phyloP scores from a whole-genome alignment of 2,329 filamentous ascomycete genomes.

The Curvularia verruculosa region DNA sequence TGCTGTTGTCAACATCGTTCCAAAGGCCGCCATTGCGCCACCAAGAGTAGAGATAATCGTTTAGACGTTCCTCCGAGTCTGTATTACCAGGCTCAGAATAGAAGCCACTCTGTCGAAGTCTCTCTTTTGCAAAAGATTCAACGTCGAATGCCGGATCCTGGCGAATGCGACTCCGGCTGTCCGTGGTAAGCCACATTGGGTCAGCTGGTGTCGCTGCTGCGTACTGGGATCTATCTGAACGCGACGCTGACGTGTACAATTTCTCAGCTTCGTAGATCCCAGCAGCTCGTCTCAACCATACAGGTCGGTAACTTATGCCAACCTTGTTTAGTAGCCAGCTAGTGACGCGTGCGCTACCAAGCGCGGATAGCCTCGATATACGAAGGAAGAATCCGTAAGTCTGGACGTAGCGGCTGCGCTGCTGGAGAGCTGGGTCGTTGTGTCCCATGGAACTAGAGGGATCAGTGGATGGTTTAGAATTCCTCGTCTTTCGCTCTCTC shows the following conservation, averaged over 20 bases:
- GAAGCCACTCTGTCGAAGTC: conserved; percentile 54
- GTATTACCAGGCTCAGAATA: conserved; percentile 36
- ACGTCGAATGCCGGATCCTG: conserved; percentile 66
- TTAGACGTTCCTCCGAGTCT: conserved; percentile 68
- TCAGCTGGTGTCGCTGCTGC: conserved; percentile 14
- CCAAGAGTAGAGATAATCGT: conserved; percentile 78
- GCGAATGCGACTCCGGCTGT: conserved; percentile 31
- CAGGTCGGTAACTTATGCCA: conserved; percentile 67
- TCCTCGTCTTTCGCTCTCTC: conserved; percentile 69
- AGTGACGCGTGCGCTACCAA: conserved; percentile 62
- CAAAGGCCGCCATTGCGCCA: conserved; percentile 86
- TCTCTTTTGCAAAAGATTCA: conserved; percentile 75
- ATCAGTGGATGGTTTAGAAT: conserved; percentile 33
- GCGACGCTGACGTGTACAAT: conserved; percentile 10
- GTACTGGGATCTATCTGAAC: conserved; percentile 4
- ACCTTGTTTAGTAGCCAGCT: conserved; percentile 63
- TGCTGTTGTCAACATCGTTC: conserved; percentile 80
- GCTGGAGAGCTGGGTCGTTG: conserved; percentile 73
- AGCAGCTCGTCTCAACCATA: conserved; percentile 65
- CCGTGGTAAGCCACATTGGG: conserved; percentile 33
- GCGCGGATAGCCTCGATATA: conserved; percentile 70
- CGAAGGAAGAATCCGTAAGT: conserved; percentile 77
- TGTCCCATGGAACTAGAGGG: conserved; percentile 36
- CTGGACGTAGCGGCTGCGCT: conserved; percentile 79
- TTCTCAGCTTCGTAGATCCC: conserved; percentile 45